A percentile compares a stretch with the other conserved stretches of the same genome.
Conservation (phyloP, 2,329 filamentous ascomycete species). For the Achaetomium macrosporum region DNA sequence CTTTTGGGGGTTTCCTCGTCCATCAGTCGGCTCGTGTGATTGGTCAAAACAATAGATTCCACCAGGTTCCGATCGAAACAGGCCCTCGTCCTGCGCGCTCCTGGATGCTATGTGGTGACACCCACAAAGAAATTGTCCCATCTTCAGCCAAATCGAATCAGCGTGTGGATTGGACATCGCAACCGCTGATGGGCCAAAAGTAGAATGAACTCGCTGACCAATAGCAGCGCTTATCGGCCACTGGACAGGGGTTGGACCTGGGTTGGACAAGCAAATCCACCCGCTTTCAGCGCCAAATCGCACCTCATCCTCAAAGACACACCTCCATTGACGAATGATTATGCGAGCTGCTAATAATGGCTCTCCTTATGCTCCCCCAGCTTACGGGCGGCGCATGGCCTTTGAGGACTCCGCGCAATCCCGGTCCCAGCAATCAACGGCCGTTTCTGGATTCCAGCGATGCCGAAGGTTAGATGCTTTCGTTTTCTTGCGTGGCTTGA, state of each 20-base stretch:
- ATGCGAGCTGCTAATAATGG: background rate
- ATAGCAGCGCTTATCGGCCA: conserved; percentile 7
- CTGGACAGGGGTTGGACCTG: conserved; percentile 9
- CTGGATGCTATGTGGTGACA: background rate
- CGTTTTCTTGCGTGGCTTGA: background rate
- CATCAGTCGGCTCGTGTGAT: too few species aligned
- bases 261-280: background rate
- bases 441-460: background rate
- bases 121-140: conserved; percentile 4
- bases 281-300: conserved; percentile 2
- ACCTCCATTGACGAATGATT: conserved; percentile 4
- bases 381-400: conserved; percentile 1
- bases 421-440: conserved; percentile 2
- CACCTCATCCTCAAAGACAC: background rate
- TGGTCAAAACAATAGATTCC: too few species aligned
- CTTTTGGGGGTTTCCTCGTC: too few species aligned
- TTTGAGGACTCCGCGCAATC: background rate
- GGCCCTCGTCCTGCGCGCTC: background rate
- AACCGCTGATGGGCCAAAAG: conserved; percentile 14
- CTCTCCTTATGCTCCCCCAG: background rate
- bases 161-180: background rate
- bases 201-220: conserved; percentile 7
- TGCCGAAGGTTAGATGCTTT: background rate
- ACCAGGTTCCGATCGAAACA: too few species aligned
- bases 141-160: conserved; percentile 12